These are phyloP conservation scores for Purshia tridentata DNA, from an alignment of 306 rosid genomes.

Conservation along the genomic window DNA sequence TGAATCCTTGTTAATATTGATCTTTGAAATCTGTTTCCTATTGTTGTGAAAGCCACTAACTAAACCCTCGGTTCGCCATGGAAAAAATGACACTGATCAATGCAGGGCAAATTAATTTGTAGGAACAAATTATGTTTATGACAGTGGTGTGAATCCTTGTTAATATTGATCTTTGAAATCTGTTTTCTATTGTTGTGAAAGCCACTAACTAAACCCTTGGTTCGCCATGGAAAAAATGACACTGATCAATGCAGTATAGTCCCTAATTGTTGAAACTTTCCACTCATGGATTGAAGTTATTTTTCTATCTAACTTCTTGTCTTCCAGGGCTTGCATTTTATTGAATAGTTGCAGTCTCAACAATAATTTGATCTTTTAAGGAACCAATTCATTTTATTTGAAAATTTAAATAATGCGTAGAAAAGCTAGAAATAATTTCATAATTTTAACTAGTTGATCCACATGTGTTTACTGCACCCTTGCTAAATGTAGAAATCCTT, in stretches of 20 bases:
- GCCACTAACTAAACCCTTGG: not conserved
- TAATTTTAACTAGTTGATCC: not conserved
- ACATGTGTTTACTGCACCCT: not conserved
- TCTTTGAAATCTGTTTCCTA: not conserved
- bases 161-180: not conserved
- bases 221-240: not conserved
- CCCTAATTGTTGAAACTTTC: not conserved
- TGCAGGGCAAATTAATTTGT: not conserved
- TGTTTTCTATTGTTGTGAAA: not conserved
- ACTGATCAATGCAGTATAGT: not conserved
- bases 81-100: not conserved
- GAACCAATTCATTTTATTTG: not conserved
- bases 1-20: not conserved
- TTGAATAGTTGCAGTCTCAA: not conserved
- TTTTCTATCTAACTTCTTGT: not conserved
- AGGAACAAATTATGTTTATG: not conserved
- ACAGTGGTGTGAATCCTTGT: constrained; percentile 3
- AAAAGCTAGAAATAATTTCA: not conserved
- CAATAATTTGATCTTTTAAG: not conserved
- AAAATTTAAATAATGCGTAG: not conserved
- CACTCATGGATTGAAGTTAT: not conserved
- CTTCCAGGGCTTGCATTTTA: not conserved
- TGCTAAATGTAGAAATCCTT: not conserved
- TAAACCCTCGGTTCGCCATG: not conserved
- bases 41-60: not conserved